Conservation (phyloP, 2,329 filamentous ascomycete genomes). For the Exophiala alcalophila region DNA sequence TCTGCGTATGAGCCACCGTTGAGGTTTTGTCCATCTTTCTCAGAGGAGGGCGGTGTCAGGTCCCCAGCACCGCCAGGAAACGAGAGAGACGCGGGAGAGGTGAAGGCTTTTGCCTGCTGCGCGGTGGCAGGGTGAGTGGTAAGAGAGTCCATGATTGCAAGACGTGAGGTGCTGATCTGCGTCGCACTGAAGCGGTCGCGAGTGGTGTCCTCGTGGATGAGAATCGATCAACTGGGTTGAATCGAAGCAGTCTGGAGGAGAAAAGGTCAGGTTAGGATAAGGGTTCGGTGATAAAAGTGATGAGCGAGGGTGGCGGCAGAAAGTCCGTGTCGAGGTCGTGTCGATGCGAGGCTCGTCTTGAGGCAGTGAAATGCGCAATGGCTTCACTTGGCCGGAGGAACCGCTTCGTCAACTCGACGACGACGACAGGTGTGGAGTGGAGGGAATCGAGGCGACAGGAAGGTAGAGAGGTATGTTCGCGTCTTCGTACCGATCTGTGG, state of each 20-base stretch:
- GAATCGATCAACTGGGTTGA: conserved; percentile 25
- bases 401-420: conserved; percentile 18
- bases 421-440: conserved; percentile 9
- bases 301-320: conserved; percentile 11
- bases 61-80: conserved; percentile 83
- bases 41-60: conserved; percentile 73
- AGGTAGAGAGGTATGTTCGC: conserved; percentile 18
- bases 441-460: conserved; percentile 13
- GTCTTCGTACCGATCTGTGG: conserved; percentile 57
- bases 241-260: conserved; percentile 32
- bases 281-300: neutral
- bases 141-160: conserved; percentile 71
- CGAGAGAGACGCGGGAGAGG: conserved; percentile 84
- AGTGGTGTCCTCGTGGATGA: conserved; percentile 21
- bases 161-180: conserved; percentile 37
- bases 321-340: conserved; percentile 2
- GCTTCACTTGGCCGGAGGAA: conserved; percentile 16
- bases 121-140: conserved; percentile 90
- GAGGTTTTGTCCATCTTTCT: conserved; percentile 60
- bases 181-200: conserved; percentile 32
- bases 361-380: conserved; percentile 14
- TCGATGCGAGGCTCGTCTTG: conserved; percentile 15
- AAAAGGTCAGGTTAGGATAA: conserved; percentile 16
- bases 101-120: conserved; percentile 92
- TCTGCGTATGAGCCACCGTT: conserved; percentile 47